These are phyloP conservation scores for Smittium culicis DNA, from an alignment of 371 early-diverging fungal species.

Conservation along the genomic window DNA sequence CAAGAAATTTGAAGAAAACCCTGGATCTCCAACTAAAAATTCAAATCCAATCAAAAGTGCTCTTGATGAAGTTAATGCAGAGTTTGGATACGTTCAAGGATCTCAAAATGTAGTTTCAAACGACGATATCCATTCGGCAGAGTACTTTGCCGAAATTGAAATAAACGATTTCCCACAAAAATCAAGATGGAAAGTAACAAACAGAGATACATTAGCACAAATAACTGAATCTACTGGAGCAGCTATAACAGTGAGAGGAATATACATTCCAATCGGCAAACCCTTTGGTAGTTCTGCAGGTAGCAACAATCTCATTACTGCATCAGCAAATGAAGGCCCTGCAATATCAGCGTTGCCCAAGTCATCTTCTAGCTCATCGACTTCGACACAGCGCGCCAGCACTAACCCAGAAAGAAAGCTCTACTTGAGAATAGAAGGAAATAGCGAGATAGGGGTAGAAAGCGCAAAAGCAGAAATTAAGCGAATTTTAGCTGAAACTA, in stretches of 20 bases:
- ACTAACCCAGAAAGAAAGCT: conserved; percentile 62
- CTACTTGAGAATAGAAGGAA: conserved; percentile 88
- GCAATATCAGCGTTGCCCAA: not conserved
- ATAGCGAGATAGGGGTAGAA: conserved; percentile 75
- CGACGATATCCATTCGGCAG: conserved; percentile 17
- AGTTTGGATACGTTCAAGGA: conserved; percentile 11
- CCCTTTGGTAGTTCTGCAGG: conserved; percentile 16
- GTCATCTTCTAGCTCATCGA: not conserved
- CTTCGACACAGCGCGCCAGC: not conserved
- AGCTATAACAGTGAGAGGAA: conserved; percentile 87
- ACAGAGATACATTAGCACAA: conserved; percentile 81
- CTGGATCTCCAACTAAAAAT: conserved; percentile 37
- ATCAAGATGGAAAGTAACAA: conserved; percentile 92
- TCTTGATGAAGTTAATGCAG: conserved; percentile 29
- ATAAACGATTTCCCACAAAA: conserved; percentile 96
- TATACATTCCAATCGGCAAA: conserved; percentile 74
- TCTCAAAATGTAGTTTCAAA: conserved; percentile 6
- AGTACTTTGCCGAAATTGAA: conserved; percentile 64
- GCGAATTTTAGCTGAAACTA: conserved; percentile 76
- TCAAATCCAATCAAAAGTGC: not conserved
- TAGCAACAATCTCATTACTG: conserved; percentile 12
- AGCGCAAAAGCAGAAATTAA: conserved; percentile 86
- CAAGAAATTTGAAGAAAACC: conserved; percentile 29
- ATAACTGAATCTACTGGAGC: conserved; percentile 85
- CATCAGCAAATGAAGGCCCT: not conserved